Percentiles rank a stretch among this genome's conserved stretches.
phyloP scores from a whole-genome alignment of 805 yeast genomes.

The Hemisphaericaspora nanyangensis region DNA sequence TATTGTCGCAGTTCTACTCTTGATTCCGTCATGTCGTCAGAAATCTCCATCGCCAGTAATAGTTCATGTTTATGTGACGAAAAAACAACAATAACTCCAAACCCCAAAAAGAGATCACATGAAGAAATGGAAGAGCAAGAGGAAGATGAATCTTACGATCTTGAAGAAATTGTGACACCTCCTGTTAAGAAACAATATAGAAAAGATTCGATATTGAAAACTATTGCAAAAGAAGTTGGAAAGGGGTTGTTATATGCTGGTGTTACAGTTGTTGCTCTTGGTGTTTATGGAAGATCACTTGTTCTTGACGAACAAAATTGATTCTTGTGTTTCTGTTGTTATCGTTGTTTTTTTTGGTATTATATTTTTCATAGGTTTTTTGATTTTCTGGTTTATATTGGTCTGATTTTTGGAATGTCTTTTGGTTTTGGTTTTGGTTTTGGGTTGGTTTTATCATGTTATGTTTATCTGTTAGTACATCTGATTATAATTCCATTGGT shows the following conservation, averaged over 20 bases:
- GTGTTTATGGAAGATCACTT: constrained; percentile 28
- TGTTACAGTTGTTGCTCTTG: constrained; percentile 32
- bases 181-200: constrained; percentile 7
- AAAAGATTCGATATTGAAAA: constrained; percentile 7
- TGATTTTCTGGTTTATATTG: neutral
- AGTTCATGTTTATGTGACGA: too few relatives aligned
- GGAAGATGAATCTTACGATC: neutral
- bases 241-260: constrained; percentile 30
- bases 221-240: constrained; percentile 25
- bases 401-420: too few relatives aligned
- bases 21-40: too few relatives aligned
- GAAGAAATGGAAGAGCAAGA: neutral
- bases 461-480: too few relatives aligned
- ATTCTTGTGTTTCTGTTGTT: too few relatives aligned
- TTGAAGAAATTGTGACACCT: constrained; percentile 1
- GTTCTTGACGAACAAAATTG: neutral
- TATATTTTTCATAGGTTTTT: neutral
- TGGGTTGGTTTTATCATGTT: neutral
- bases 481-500: too few relatives aligned
- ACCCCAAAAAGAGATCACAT: neutral
- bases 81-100: neutral
- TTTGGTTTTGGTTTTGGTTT: neutral
- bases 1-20: too few relatives aligned
- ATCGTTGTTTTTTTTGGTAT: neutral
- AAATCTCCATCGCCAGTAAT: too few relatives aligned